These are phyloP conservation scores for Oryza brachyantha DNA, from an alignment of 176 grass and related monocot genomes.

Conservation along the genomic window DNA sequence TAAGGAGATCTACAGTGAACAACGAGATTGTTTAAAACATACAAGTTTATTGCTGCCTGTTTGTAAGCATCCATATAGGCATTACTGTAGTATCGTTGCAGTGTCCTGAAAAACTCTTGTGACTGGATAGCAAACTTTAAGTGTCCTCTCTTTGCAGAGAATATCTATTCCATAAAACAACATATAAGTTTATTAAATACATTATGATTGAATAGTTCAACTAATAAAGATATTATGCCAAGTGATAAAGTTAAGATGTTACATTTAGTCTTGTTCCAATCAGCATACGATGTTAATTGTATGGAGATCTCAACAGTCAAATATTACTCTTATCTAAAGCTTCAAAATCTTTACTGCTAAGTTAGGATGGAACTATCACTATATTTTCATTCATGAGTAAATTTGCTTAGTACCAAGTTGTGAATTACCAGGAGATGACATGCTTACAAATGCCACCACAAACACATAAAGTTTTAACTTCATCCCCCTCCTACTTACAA, in stretches of 20 bases:
- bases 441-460: too few species aligned
- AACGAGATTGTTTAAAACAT: slow-evolving; percentile 38
- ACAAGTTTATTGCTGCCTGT: slow-evolving; percentile 99
- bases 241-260: background rate
- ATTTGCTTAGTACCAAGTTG: too few species aligned
- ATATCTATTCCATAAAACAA: slow-evolving; percentile 68
- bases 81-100: slow-evolving; percentile 95
- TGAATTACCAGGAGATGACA: too few species aligned
- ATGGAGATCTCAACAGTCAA: background rate
- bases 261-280: background rate
- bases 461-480: too few species aligned
- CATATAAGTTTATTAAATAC: slow-evolving; percentile 18
- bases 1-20: background rate
- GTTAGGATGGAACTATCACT: background rate
- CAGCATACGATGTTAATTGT: background rate
- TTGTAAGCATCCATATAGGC: slow-evolving; percentile 98
- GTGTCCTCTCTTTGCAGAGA: slow-evolving; percentile 88
- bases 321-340: background rate
- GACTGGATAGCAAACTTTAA: slow-evolving; percentile 80
- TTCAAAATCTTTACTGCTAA: background rate
- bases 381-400: background rate
- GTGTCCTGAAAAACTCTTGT: slow-evolving; percentile 88
- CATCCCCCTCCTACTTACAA: too few species aligned
- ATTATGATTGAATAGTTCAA: slow-evolving; percentile 16
- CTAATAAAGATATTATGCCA: background rate